Conservation (phyloP, 176 grass and related monocot species). For the Aechmea fasciata region DNA sequence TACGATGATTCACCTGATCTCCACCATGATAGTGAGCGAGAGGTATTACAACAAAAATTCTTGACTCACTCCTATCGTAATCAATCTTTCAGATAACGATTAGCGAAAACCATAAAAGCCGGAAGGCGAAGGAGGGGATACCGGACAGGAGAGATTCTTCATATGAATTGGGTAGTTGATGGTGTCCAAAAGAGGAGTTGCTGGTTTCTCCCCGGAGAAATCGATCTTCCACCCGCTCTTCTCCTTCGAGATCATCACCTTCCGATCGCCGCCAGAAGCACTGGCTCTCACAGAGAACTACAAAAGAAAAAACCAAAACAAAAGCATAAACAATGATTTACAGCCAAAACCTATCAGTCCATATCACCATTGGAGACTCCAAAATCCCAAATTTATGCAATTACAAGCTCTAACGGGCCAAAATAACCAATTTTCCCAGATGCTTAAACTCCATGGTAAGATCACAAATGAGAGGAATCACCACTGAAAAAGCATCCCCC, state of each 20-base stretch:
- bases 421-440: background rate
- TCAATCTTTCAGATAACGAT: too few species aligned
- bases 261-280: slow-evolving; percentile 20
- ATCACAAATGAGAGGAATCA: background rate
- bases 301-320: slow-evolving; percentile 9
- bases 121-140: background rate
- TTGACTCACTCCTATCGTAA: too few species aligned
- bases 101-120: background rate
- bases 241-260: slow-evolving; percentile 36
- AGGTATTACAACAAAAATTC: too few species aligned
- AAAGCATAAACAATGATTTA: background rate
- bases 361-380: too few species aligned
- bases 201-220: slow-evolving; percentile 61
- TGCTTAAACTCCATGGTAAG: background rate
- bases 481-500: too few species aligned
- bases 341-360: background rate
- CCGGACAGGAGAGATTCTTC: slow-evolving; percentile 71
- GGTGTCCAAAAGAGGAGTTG: slow-evolving; percentile 73
- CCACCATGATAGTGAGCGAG: too few species aligned
- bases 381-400: slow-evolving; percentile 11
- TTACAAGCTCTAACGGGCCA: background rate
- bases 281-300: slow-evolving; percentile 50
- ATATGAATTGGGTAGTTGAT: slow-evolving; percentile 80
- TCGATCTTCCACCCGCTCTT: slow-evolving; percentile 39
- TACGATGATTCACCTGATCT: too few species aligned